These are phyloP conservation scores for Discostella pseudostelligera DNA, from an alignment of 108 stramenopile genomes.

Conservation along the genomic window DNA sequence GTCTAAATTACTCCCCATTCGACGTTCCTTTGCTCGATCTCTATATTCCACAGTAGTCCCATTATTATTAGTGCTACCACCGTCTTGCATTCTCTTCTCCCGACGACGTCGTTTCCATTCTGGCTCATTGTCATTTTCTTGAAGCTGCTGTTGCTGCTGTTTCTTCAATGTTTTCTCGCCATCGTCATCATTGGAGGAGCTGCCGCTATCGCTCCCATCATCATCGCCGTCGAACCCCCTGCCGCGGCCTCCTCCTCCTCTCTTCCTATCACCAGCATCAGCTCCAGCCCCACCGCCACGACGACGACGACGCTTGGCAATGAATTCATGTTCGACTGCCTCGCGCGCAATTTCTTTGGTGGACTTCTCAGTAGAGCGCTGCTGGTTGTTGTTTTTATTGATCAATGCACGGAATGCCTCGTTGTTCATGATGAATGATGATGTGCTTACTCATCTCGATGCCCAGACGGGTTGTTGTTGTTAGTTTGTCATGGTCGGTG, in stretches of 20 bases:
- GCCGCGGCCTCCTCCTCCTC: too few species aligned
- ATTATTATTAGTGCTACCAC: slow-evolving; percentile 1
- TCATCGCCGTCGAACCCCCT: neutral
- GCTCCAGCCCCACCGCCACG: slow-evolving; percentile 26
- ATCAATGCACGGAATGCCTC: slow-evolving; percentile 72
- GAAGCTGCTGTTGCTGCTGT: neutral
- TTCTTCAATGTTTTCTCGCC: slow-evolving; percentile 19
- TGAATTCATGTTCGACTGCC: slow-evolving; percentile 77
- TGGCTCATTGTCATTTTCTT: slow-evolving; percentile 10
- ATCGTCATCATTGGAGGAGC: slow-evolving; percentile 24
- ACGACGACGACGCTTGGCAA: slow-evolving; percentile 21
- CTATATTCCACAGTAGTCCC: slow-evolving; percentile 48
- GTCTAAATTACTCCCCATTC: slow-evolving; percentile 59
- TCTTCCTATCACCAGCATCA: slow-evolving; percentile 7
- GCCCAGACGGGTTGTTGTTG: too few species aligned
- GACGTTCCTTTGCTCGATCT: slow-evolving; percentile 84
- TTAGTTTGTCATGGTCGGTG: too few species aligned
- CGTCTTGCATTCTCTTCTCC: slow-evolving; percentile 32
- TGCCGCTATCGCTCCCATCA: slow-evolving; percentile 24
- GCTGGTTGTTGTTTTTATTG: slow-evolving; percentile 13
- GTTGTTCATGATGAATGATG: slow-evolving; percentile 61
- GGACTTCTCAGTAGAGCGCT: slow-evolving; percentile 25
- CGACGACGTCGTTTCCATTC: slow-evolving; percentile 30
- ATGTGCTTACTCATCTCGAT: too few species aligned
- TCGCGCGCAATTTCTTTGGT: slow-evolving; percentile 76